phyloP scores from a whole-genome alignment of 495 filamentous ascomycete genomes.

The Cairneyella variabilis region DNA sequence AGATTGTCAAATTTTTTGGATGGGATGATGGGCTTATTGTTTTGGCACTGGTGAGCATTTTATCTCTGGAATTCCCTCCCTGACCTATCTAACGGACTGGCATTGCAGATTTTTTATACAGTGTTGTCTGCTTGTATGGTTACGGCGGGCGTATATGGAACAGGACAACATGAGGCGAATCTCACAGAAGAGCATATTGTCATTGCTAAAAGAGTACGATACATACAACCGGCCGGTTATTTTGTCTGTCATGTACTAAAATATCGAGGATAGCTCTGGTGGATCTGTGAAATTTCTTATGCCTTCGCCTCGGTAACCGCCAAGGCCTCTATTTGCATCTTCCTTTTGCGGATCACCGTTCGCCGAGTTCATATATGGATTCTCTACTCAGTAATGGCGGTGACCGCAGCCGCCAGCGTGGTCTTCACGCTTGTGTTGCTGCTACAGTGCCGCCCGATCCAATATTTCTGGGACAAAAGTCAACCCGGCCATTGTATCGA shows the following conservation, averaged over 20 bases:
- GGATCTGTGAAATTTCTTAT: conserved; percentile 1
- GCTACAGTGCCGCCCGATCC: conserved; percentile 1
- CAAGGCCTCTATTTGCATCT: conserved; percentile 3
- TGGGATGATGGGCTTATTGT: conserved; percentile 4
- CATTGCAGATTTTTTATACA: neutral
- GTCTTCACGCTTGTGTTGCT: conserved; percentile 4
- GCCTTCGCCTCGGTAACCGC: neutral
- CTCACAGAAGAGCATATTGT: neutral
- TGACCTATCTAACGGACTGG: neutral
- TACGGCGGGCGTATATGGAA: neutral
- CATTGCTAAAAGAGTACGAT: neutral
- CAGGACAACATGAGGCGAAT: conserved; percentile 4
- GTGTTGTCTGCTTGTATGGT: conserved; percentile 1
- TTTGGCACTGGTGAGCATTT: conserved; percentile 1
- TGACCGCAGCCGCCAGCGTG: neutral
- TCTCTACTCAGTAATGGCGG: conserved; percentile 5
- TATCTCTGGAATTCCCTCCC: neutral
- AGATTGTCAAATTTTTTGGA: conserved; percentile 2
- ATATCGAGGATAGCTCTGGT: conserved; percentile 1
- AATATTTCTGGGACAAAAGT: conserved; percentile 1
- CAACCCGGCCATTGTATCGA: neutral
- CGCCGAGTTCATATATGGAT: neutral
- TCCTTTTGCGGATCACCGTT: conserved; percentile 3
- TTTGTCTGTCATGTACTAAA: neutral
- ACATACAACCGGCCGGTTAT: neutral